phyloP scores from a whole-genome alignment of 805 yeast genomes.

The Huiozyma sinensis region DNA sequence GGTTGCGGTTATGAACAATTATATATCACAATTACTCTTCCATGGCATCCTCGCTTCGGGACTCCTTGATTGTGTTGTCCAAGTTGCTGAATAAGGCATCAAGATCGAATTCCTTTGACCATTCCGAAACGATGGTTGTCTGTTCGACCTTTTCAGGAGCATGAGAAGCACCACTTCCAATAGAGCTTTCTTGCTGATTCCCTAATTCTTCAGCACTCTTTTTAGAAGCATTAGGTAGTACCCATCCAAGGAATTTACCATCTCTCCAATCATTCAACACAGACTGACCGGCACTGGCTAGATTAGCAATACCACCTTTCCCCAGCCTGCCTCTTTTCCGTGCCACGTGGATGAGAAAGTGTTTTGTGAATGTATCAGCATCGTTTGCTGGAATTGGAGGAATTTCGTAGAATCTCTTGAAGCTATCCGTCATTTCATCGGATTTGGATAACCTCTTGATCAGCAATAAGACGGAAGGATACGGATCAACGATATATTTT shows the following conservation, averaged over 20 bases:
- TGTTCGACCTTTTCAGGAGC: slow-evolving; percentile 41
- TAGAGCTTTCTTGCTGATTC: slow-evolving; percentile 25
- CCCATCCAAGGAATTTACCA: slow-evolving; percentile 89
- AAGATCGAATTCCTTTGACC: slow-evolving; percentile 92
- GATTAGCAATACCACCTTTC: slow-evolving; percentile 85
- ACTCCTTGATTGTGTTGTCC: slow-evolving; percentile 25
- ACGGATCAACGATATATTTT: slow-evolving; percentile 73
- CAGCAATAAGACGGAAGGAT: slow-evolving; percentile 66
- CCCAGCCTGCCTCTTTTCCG: slow-evolving; percentile 87
- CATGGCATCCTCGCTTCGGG: slow-evolving; percentile 16
- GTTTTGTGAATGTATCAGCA: slow-evolving; percentile 70
- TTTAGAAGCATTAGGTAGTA: slow-evolving; percentile 54
- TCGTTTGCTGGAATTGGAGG: slow-evolving; percentile 71
- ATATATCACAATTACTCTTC: slow-evolving; percentile 1
- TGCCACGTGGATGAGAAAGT: slow-evolving; percentile 84
- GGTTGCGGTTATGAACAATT: background rate
- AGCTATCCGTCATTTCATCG: slow-evolving; percentile 64
- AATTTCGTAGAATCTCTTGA: slow-evolving; percentile 60
- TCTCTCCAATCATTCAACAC: slow-evolving; percentile 95
- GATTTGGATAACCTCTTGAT: slow-evolving; percentile 67
- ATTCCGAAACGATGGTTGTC: slow-evolving; percentile 71
- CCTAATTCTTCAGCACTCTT: slow-evolving; percentile 20
- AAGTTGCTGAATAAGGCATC: slow-evolving; percentile 57
- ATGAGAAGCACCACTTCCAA: slow-evolving; percentile 27
- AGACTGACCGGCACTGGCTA: slow-evolving; percentile 71